Base-by-base conservation (phyloP, 1,284 basidiomycete genomes). In the Schizophyllum commune region DNA sequence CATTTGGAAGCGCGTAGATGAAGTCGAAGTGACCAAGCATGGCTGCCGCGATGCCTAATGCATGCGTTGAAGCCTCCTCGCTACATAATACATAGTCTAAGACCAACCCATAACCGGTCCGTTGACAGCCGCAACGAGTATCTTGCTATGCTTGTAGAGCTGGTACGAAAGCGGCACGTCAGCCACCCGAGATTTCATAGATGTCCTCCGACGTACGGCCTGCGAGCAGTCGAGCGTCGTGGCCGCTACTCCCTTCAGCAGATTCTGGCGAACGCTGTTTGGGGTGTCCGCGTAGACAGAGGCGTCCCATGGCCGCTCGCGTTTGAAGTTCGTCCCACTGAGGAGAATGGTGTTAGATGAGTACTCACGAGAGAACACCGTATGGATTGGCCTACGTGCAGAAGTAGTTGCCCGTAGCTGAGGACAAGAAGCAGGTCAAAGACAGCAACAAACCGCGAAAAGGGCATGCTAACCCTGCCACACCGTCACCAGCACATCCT, bases 11-110 rank as follows among this genome's bases (percentile, higher is more conserved):
- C n/a, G 81, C 77, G 64, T 88, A 89, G 27, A 89, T 85, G 67
- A 89, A 88, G 68, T 90, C 87, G 66, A 88, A 88, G 63, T 88
- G 80, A 1, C 87, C 86, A 22, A 89, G 72, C 65, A 88, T 83
- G 1, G 86, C 87, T 88, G 65, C 3, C 56, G 34, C 60, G 2
- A 21, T 15, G 8, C 27, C 39, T 9, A 11, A 19, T 5, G 17
- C 1, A 54, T 32, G 32, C 34, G 34, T 20, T 55, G 54, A 32
- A 32, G 39, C 21, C 4, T 20, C 21, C 2, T 20, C 17, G 52
- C n/a, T 0, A 85, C 87, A 85, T 64, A 87, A 85, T 34, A 85
- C 81, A 60, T 89, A 89, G 17, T 87, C 86, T 88, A 59, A 5
- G 5, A 51, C 32, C 56, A 27, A 32, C 9, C 88, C 81, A 89